Percentiles rank a stretch among this genome's conserved stretches.
Conservation (phyloP, 805 yeast genomes). For the Hanseniaspora guilliermondii region DNA sequence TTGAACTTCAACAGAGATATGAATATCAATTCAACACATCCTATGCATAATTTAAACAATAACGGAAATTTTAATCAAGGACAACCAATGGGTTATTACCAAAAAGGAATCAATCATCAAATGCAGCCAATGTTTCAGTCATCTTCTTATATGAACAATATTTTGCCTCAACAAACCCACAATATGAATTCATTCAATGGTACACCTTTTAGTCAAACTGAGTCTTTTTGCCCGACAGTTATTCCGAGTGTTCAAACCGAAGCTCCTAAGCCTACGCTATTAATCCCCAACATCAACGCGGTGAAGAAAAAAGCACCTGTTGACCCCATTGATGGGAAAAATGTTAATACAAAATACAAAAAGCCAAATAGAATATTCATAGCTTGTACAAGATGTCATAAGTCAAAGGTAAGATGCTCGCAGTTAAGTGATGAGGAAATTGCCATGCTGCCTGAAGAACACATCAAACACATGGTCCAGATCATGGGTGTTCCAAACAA, state of each 20-base stretch:
- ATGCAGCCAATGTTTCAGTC: neutral
- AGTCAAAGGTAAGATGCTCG: slow-evolving; percentile 71
- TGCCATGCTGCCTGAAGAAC: slow-evolving; percentile 1
- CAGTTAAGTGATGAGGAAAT: slow-evolving; percentile 35
- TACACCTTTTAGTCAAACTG: neutral
- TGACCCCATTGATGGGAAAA: slow-evolving; percentile 13
- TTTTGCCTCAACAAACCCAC: neutral
- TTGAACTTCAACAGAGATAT: neutral
- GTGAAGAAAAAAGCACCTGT: neutral
- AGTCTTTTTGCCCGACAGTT: neutral
- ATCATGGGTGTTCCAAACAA: slow-evolving; percentile 16
- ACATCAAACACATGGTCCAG: slow-evolving; percentile 9
- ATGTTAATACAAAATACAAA: slow-evolving; percentile 18
- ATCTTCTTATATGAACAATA: neutral
- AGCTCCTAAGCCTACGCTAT: neutral
- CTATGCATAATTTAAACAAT: neutral
- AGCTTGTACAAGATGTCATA: slow-evolving; percentile 45
- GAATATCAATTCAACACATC: neutral
- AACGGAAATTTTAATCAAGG: neutral
- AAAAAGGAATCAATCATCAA: neutral
- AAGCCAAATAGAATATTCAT: slow-evolving; percentile 26
- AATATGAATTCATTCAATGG: neutral
- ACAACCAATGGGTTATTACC: neutral
- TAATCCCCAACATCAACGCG: slow-evolving; percentile 8
- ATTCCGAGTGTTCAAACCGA: neutral